Evolutionary conservation across 495 filamentous ascomycete genomes (phyloP).

Genomic region (Chaetomium fimeti): DNA sequence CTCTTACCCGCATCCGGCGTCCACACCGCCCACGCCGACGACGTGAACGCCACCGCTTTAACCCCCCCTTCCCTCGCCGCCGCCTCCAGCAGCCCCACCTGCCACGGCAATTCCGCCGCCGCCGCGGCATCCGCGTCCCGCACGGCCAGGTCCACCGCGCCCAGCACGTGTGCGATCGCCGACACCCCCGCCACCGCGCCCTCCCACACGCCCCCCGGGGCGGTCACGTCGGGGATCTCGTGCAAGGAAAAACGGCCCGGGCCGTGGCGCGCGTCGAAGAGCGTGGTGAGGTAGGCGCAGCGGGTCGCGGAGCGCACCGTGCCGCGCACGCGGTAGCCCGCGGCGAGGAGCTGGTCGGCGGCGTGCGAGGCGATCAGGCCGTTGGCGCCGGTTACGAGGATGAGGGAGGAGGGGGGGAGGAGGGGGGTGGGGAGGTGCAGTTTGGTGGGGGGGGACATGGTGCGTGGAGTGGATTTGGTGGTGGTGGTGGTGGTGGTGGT

Average conservation of each 20-base stretch:
- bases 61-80: conserved; percentile 26
- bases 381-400: conserved; percentile 58
- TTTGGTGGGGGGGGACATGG: neutral
- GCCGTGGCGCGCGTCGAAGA: conserved; percentile 32
- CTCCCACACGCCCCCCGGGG: conserved; percentile 19
- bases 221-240: conserved; percentile 32
- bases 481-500: neutral
- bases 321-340: conserved; percentile 54
- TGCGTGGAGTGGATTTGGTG: neutral
- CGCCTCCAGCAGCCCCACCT: conserved; percentile 32
- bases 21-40: conserved; percentile 37
- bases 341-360: conserved; percentile 47
- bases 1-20: conserved; percentile 31
- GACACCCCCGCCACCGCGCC: conserved; percentile 29
- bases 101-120: conserved; percentile 32
- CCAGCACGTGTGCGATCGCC: conserved; percentile 33
- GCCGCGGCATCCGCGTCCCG: conserved; percentile 31
- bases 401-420: conserved; percentile 27
- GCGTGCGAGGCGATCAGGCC: conserved; percentile 57
- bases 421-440: conserved; percentile 19
- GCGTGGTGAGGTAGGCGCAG: conserved; percentile 19
- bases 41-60: conserved; percentile 34
- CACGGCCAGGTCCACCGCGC: conserved; percentile 22
- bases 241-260: conserved; percentile 29
- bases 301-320: conserved; percentile 42